Evolutionary conservation across 1,284 basidiomycete species (phyloP).

Genomic region (Irpex sp.): DNA sequence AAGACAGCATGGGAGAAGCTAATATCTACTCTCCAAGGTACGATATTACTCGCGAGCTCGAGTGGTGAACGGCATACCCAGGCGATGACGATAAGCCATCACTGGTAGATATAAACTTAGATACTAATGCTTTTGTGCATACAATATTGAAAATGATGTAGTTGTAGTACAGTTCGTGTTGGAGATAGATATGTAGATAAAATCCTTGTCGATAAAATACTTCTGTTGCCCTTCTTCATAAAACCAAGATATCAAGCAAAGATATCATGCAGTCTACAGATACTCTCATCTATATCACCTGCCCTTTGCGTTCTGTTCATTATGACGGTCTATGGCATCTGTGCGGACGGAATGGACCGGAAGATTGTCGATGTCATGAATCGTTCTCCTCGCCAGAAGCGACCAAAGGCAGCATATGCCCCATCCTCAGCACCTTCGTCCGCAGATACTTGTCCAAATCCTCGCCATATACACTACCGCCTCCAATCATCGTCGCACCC

Average conservation of each 20-base stretch:
- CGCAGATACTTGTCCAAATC: conserved; percentile 95
- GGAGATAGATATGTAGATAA: neutral
- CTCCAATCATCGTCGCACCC: conserved; percentile 86
- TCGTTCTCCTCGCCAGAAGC: conserved; percentile 19
- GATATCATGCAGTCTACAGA: too few relatives aligned
- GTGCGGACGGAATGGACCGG: too few relatives aligned
- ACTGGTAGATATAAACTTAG: too few relatives aligned
- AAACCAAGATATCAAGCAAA: neutral
- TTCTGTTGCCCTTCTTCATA: neutral
- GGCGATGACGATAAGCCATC: too few relatives aligned
- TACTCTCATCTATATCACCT: too few relatives aligned
- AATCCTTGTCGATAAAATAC: neutral
- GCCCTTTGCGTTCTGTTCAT: too few relatives aligned
- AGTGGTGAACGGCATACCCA: too few relatives aligned
- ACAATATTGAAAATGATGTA: neutral
- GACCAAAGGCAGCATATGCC: conserved; percentile 78
- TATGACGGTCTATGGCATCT: too few relatives aligned
- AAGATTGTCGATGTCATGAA: conserved; percentile 2
- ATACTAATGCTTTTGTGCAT: neutral
- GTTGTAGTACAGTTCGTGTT: neutral
- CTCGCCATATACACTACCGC: conserved; percentile 73
- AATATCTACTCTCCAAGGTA: too few relatives aligned
- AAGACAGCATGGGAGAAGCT: too few relatives aligned
- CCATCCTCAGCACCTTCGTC: conserved; percentile 96
- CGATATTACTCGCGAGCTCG: too few relatives aligned